Base-by-base conservation (phyloP, 202 grass and related monocot genomes). In the Elaeis oleifera region DNA sequence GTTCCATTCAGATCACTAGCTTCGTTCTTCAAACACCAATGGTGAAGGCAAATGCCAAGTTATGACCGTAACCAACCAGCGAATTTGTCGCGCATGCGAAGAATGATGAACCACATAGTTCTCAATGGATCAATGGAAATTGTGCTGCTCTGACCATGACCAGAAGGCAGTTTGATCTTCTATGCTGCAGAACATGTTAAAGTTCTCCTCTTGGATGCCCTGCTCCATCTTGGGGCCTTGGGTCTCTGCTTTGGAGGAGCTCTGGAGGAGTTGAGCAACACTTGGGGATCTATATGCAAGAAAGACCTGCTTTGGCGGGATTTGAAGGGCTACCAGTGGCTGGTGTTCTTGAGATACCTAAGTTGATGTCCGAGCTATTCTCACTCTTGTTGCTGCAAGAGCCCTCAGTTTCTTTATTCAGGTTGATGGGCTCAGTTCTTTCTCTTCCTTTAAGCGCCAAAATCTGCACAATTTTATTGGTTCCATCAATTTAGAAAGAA, bases 331-430 rank as follows among this genome's bases (percentile, higher is more conserved):
- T 84, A 7, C 77, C 85, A 48, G 39, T 69, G 32, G 65, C 63
- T 9, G 23, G 5, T 18, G 51, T n/a, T 65, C 75, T 78, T 18
- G 76, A 73, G 59, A 82, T 78, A 70, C 82, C 82, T 65, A 90
- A 68, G 74, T 90, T 90, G 79, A 90, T 67, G 52, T 61, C 80
- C 55, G 70, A 80, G 72, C 76, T 90, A 56, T 85, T 83, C 71
- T 90, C 79, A 70, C 78, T 76, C 56, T 64, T 20, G 70, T 78
- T 55, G 58, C 79, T 49, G n/a, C 71, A 67, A n/a, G 69, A 73
- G 5, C 50, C 57, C 75, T 58, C 78, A 7, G 28, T 75, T 60
- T 54, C 53, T 53, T 58, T 79, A 61, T 79, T 73, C 16, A 79
- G 77, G 77, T 79, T 79, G 71, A 79, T 79, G 5, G 62, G 54